Base-by-base conservation (phyloP, 2,329 filamentous ascomycete species). In the Gnomoniopsis smithogilvyi region DNA sequence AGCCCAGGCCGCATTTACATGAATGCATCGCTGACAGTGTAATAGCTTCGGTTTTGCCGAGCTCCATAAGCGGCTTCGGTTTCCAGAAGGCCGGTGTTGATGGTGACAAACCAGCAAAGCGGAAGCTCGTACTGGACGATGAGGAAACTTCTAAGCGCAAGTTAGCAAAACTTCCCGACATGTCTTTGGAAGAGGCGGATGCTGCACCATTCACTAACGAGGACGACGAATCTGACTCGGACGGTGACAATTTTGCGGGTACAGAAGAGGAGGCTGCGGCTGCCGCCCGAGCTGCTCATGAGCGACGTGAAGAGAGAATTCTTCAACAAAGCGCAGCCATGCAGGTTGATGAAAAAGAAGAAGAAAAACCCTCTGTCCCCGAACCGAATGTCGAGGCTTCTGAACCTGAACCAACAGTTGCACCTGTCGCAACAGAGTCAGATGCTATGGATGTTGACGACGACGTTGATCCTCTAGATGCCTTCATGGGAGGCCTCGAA, bases 211-310 rank as follows among this genome's bases (percentile, higher is more conserved):
- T 86, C 71, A 82, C 78, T 67, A 82, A 83, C 68, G 82, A 86
- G 71, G 79, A 79, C 59, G 81, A 82, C 51, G 86, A 87, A 38
- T 61, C 58, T 56, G 90, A 90, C 54, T 88, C 87, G 54, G 90
- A 92, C 66, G 86, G 85, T 54, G 89, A 89, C 63, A 88, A 88
- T 68, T 91, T 93, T 68, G 89, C 88, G 51, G 90, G 85, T 19
- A 94, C 87, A 26, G 94, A 97, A 70, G 93, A 96, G 70, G 92
- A 95, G 71, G 87, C 89, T 58, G 90, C 91, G 1, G 92, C 92
- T 22, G 93, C 92, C 11, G 91, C 92, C 56, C 85, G 92, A 62
- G 89, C 90, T 24, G 91, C 92, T 6, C 92, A 92, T 53, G 92
- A 96, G 74, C 88, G 90, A 67, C 90, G 94, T 59, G 90, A 91